Base-by-base conservation (phyloP, 2,329 filamentous ascomycete species). In the Cordyceps cicadae region DNA sequence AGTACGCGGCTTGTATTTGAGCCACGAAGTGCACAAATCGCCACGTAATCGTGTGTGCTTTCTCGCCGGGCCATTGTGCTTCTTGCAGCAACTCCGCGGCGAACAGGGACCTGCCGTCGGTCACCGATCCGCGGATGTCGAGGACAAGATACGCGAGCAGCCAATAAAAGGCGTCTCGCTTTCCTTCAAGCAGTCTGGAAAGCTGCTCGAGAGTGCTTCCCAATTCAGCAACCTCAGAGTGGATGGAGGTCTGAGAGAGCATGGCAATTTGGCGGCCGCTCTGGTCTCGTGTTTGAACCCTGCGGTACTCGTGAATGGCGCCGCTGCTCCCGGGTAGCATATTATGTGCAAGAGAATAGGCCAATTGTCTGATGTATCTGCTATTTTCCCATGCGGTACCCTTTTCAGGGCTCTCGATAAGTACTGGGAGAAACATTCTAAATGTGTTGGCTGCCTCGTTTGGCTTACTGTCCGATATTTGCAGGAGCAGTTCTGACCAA, bases 351-450 rank as follows among this genome's bases (percentile, higher is more conserved):
- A 82, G 64, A 0, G 81, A 80, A 66, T 86, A 87, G 1, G 80
- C 83, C 24, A 86, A 64, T 52, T 75, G 75, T 15, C 85, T 76
- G 37, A 84, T 73, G 8, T 68, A 60, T 29, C 74, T 76, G 59
- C 82, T 82, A 61, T 79, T 74, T 58, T 78, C 76, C 84, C 85
- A 87, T 17, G 82, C 81, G 66, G 79, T 85, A 49, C 78, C 77
- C 34, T 79, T 77, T n/a, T 70, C 67, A 19, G 80, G 79, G 61
- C 78, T 80, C 64, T 87, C 85, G 11, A 85, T 73, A 0, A 91
- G 70, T 24, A 87, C 77, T 0, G 87, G 86, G 0, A 92, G 77
- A 68, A 87, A 92, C 14, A 90, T 78, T 46, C 79, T 72, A 14
- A 73, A 67, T 1, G 64, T 62, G 2, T 70, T 63, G 2, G 60